Conservation (phyloP, 2,329 filamentous ascomycete genomes). For the Colletotrichum tropicale region DNA sequence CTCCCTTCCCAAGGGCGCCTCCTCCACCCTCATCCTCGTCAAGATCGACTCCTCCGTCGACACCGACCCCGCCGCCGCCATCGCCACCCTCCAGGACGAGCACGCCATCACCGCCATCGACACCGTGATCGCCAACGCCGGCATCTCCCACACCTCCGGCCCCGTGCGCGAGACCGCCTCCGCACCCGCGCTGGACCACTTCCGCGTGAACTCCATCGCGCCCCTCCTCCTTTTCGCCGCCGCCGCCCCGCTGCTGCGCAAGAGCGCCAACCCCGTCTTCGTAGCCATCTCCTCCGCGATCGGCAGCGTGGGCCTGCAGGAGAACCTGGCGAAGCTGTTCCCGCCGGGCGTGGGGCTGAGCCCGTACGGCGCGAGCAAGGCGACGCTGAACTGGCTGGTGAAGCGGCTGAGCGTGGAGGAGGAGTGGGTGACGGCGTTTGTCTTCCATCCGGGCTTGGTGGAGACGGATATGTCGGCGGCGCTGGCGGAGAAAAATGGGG, state of each 20-base stretch:
- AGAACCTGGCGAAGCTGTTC: not conserved
- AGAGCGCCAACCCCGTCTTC: conserved; percentile 25
- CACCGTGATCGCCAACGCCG: conserved; percentile 59
- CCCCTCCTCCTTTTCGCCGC: conserved; percentile 24
- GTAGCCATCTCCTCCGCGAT: conserved; percentile 27
- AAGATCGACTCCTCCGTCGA: conserved; percentile 43
- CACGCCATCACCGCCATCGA: conserved; percentile 48
- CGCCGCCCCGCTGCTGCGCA: conserved; percentile 28
- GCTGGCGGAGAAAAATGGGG: not conserved
- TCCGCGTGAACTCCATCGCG: conserved; percentile 39
- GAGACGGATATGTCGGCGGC: conserved; percentile 6
- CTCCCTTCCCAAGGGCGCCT: conserved; percentile 36
- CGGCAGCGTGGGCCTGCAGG: conserved; percentile 22
- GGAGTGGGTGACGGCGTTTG: conserved; percentile 25
- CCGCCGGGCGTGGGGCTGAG: not conserved
- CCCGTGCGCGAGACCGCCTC: conserved; percentile 28
- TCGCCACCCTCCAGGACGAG: conserved; percentile 28
- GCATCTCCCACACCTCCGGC: conserved; percentile 27
- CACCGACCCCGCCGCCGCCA: conserved; percentile 34
- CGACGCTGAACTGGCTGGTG: conserved; percentile 23
- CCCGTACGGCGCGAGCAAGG: conserved; percentile 23
- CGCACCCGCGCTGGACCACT: conserved; percentile 32
- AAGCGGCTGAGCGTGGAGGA: conserved; percentile 25
- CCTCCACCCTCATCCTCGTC: conserved; percentile 42
- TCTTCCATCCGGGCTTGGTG: conserved; percentile 21